Base-by-base conservation (phyloP, 192 early-diverging fungal genomes). In the Podila minutissima region DNA sequence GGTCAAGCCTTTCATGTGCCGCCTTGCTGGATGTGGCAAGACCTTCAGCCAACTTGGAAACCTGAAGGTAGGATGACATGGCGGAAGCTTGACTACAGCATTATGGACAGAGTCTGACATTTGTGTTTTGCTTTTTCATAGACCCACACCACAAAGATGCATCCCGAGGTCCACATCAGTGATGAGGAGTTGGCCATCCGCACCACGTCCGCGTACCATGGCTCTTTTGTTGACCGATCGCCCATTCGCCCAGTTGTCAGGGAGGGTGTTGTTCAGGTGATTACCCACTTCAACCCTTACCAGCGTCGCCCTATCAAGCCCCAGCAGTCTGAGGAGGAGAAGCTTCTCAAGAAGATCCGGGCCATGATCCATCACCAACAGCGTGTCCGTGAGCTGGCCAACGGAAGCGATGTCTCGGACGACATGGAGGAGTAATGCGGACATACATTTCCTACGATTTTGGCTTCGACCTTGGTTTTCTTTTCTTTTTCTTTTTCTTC, bases 21-120 rank as follows among this genome's bases (percentile, higher is more conserved):
- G 87, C 32, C 69, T 89, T 10, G 62, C 75, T 24, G 89, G 83
- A 59, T 96, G 95, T 68, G 84, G 72, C 59, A 91, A 91, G 71
- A 85, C 89, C 29, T 96, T 96, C 70, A 90, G 89, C 26, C 93
- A 95, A 76, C 83, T 91, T 46, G 95, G 94, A 11, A 92, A 92
- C 63, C 83, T 92, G 11, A 91, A 85, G 72, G 82, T 83, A 66
- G 41, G 5, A 60, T 20, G 9, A 6, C 48, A 19, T 31, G 55
- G 17, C 38, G 29, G 9, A 20, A 22, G 26, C 28, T 63, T 6
- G 12, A 26, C 26, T 48, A n/a, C 28, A 10, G 2, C 22, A 5
- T 15, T 22, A 35, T 19, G 49, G 32, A 28, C 8, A 65, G 4
- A 29, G 49, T 28, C 19, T 64, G 11, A 24, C 46, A 37, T 29